phyloP scores from a whole-genome alignment of 2,329 filamentous ascomycete genomes.

The Fusarium camptoceras region DNA sequence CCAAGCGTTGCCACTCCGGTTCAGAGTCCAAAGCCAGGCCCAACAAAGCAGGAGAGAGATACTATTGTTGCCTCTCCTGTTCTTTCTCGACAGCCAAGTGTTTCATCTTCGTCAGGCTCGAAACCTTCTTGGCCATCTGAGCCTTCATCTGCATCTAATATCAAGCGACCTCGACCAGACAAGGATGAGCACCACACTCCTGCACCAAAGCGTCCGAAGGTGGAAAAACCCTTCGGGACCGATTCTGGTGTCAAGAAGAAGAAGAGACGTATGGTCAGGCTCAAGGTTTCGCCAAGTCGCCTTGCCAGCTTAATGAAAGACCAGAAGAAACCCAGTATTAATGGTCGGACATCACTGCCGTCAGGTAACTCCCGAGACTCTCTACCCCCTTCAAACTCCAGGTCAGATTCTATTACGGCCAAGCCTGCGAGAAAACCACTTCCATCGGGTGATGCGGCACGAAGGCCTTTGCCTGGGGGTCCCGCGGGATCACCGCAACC shows the following conservation, averaged over 20 bases:
- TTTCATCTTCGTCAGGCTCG: conserved; percentile 33
- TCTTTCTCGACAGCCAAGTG: conserved; percentile 42
- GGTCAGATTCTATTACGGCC: conserved; percentile 47
- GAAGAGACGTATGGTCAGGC: conserved; percentile 53
- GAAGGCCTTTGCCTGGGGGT: conserved; percentile 52
- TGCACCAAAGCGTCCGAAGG: conserved; percentile 55
- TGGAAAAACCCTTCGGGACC: conserved; percentile 46
- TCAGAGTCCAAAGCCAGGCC: conserved; percentile 26
- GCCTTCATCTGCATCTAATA: conserved; percentile 35
- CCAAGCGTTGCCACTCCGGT: conserved; percentile 8
- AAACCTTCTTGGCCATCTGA: conserved; percentile 39
- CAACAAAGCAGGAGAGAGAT: conserved; percentile 36
- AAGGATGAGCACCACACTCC: conserved; percentile 52
- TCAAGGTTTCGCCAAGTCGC: conserved; percentile 52
- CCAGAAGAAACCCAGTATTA: conserved; percentile 34
- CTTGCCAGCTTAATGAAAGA: conserved; percentile 52
- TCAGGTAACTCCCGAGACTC: conserved; percentile 47
- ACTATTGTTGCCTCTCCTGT: conserved; percentile 46
- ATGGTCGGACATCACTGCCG: conserved; percentile 51
- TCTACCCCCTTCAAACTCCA: conserved; percentile 38
- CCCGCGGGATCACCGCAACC: conserved; percentile 40
- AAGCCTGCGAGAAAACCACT: conserved; percentile 55
- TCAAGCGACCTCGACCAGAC: conserved; percentile 54
- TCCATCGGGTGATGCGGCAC: conserved; percentile 46
- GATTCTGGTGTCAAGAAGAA: conserved; percentile 43